A percentile compares a stretch with the other conserved stretches of the same genome.
Evolutionary conservation across 148 eudicot genomes (phyloP).

Genomic region (Rhododendron simsii): DNA sequence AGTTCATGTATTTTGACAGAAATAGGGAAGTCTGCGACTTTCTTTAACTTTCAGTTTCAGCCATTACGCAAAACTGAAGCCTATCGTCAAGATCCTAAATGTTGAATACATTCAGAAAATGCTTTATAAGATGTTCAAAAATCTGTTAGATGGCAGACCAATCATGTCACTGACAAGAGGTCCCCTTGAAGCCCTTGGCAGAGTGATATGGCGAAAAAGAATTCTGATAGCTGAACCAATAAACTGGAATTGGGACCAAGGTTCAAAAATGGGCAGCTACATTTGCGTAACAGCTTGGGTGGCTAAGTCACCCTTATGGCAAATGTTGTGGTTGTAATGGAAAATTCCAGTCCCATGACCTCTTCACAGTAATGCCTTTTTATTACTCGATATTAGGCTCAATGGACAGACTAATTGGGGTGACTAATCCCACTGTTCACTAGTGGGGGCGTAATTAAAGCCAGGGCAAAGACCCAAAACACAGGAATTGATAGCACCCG

Average conservation of each 20-base stretch:
- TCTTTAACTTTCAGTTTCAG: background rate
- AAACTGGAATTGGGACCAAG: background rate
- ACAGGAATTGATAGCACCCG: too few relatives aligned
- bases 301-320: background rate
- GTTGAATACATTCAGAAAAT: background rate
- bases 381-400: too few relatives aligned
- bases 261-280: background rate
- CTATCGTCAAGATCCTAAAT: background rate
- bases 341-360: too few relatives aligned
- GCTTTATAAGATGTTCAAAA: conserved; percentile 7
- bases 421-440: too few relatives aligned
- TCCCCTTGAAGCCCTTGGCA: background rate
- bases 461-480: too few relatives aligned
- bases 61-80: background rate
- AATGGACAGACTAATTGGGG: too few relatives aligned
- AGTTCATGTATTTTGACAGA: background rate
- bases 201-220: background rate
- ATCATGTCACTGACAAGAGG: background rate
- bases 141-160: background rate
- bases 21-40: background rate
- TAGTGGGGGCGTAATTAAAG: too few relatives aligned
- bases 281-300: background rate
- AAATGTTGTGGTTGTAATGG: too few relatives aligned
- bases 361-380: too few relatives aligned
- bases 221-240: background rate